Evolutionary conservation across 2,329 filamentous ascomycete genomes (phyloP).

Genomic region (Sphaerostilbella broomeana): DNA sequence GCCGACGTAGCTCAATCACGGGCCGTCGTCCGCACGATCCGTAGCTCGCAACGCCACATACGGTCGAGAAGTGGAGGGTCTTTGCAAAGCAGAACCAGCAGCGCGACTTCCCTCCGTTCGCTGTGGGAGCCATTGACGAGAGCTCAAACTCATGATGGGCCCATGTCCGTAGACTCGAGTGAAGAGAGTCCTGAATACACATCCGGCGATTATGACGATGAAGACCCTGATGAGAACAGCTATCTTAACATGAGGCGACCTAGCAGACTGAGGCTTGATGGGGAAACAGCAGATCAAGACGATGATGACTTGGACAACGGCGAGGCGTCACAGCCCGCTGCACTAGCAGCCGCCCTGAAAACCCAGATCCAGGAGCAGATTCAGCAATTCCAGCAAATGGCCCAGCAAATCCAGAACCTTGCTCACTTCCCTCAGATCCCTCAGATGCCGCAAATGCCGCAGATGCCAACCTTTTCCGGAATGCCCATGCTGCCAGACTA

Average conservation of each 20-base stretch:
- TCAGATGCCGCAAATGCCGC: conserved; percentile 57
- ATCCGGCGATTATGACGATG: conserved; percentile 38
- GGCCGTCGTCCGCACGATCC: conserved; percentile 57
- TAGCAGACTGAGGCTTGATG: conserved; percentile 23
- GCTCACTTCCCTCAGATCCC: conserved; percentile 52
- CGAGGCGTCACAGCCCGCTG: conserved; percentile 49
- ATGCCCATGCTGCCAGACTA: conserved; percentile 64
- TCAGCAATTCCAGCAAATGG: conserved; percentile 65
- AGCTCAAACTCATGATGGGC: conserved; percentile 27
- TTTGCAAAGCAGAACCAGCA: conserved; percentile 56
- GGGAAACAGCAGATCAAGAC: conserved; percentile 32
- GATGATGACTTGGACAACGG: conserved; percentile 27
- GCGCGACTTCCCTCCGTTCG: conserved; percentile 59
- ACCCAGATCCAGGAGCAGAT: conserved; percentile 69
- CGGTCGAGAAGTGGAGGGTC: conserved; percentile 61
- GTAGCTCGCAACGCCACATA: conserved; percentile 53
- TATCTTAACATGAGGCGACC: conserved; percentile 31
- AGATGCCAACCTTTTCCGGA: conserved; percentile 46
- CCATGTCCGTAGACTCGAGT: conserved; percentile 36
- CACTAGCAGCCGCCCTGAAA: conserved; percentile 62
- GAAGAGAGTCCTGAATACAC: conserved; percentile 40
- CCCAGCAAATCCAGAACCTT: conserved; percentile 51
- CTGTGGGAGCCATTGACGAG: conserved; percentile 53
- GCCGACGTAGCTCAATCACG: conserved; percentile 64
- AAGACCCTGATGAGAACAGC: conserved; percentile 33